Evolutionary conservation across 2,329 filamentous ascomycete species (phyloP).

Genomic region (Thyridium curvatum): DNA sequence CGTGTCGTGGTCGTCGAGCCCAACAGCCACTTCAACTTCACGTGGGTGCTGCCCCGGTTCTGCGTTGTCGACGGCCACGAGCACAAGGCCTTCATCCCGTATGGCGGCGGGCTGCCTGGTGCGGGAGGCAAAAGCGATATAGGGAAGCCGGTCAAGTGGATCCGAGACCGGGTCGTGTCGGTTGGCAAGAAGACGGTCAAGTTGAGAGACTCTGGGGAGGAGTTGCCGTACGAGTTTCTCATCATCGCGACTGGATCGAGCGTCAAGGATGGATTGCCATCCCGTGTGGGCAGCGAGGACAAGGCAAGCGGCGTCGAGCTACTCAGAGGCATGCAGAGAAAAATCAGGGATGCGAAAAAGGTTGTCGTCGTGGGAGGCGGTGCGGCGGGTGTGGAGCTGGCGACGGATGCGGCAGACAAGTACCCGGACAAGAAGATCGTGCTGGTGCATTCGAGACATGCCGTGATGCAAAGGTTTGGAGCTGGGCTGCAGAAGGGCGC

Average conservation of each 20-base stretch:
- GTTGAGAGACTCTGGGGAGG: constrained; percentile 30
- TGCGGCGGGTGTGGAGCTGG: constrained; percentile 56
- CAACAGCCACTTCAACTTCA: constrained; percentile 55
- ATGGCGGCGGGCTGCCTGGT: constrained; percentile 31
- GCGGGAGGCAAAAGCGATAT: no score
- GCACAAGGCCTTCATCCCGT: constrained; percentile 55
- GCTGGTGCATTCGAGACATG: constrained; percentile 49
- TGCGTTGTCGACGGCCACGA: constrained; percentile 50
- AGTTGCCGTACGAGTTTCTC: constrained; percentile 46
- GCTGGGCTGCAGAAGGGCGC: constrained; percentile 31
- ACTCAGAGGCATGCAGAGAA: constrained; percentile 37
- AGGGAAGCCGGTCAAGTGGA: constrained; percentile 1
- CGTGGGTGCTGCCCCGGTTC: constrained; percentile 54
- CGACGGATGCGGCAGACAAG: constrained; percentile 48
- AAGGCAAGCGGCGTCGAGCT: constrained; percentile 34
- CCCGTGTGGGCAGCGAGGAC: constrained; percentile 34
- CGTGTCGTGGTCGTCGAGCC: constrained; percentile 51
- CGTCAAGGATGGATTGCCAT: constrained; percentile 37
- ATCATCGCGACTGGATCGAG: constrained; percentile 51
- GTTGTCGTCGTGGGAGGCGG: constrained; percentile 52
- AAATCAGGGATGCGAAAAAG: constrained; percentile 31
- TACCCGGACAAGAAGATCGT: constrained; percentile 51
- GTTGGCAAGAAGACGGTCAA: constrained; percentile 28
- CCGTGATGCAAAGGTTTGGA: constrained; percentile 46
- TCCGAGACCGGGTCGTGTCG: constrained; percentile 20